Conservation (phyloP, 176 grass and related monocot genomes). For the Areca catechu region DNA sequence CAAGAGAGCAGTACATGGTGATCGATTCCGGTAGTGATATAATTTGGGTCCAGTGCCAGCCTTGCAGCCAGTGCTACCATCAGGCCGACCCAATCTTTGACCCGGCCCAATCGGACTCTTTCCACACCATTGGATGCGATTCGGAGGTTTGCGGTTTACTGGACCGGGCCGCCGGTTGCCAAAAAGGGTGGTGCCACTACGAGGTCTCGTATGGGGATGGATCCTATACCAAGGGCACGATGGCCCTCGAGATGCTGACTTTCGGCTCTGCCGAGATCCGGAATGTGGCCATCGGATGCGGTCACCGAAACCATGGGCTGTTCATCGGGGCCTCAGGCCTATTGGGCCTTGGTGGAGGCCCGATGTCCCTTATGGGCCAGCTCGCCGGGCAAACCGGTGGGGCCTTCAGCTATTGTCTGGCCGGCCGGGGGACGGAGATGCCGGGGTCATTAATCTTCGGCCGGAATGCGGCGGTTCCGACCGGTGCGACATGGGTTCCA, state of each 20-base stretch:
- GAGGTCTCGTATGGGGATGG: conserved; percentile 67
- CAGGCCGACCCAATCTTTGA: neutral
- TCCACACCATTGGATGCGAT: conserved; percentile 41
- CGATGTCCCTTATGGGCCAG: conserved; percentile 76
- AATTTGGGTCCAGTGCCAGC: conserved; percentile 1
- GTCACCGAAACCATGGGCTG: conserved; percentile 74
- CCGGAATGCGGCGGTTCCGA: conserved; percentile 53
- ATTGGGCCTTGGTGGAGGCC: conserved; percentile 79
- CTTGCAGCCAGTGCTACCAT: neutral
- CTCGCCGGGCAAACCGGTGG: conserved; percentile 57
- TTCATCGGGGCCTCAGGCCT: conserved; percentile 54
- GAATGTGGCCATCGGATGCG: conserved; percentile 76
- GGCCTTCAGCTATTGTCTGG: conserved; percentile 85
- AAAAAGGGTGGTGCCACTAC: conserved; percentile 32
- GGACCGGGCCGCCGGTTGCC: conserved; percentile 15
- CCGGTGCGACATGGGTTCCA: conserved; percentile 73
- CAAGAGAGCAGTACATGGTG: too few species aligned
- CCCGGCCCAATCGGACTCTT: conserved; percentile 43
- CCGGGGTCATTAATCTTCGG: conserved; percentile 60
- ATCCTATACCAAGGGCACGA: conserved; percentile 58
- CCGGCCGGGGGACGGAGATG: conserved; percentile 27
- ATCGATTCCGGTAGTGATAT: neutral
- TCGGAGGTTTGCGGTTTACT: conserved; percentile 48
- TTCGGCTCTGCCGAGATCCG: conserved; percentile 35
- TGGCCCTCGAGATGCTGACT: conserved; percentile 81